Conservation (phyloP, 2,329 filamentous ascomycete genomes). For the Verticillium isaacii region DNA sequence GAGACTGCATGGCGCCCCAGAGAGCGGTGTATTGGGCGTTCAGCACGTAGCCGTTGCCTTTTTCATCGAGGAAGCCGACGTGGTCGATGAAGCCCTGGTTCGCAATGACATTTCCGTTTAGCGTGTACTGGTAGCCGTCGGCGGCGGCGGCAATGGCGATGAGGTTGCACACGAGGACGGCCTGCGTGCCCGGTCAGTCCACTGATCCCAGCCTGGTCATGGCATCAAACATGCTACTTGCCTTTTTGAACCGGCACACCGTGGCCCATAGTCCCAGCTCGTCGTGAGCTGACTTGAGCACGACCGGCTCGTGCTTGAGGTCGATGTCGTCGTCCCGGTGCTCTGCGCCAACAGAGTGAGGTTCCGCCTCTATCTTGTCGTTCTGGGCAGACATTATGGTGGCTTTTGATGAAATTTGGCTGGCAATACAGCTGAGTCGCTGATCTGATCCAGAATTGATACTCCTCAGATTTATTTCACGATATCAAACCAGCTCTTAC, state of each 20-base stretch:
- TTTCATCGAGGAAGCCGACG: constrained; percentile 19
- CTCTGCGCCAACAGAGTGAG: not conserved
- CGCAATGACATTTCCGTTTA: constrained; percentile 24
- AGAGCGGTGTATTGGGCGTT: constrained; percentile 26
- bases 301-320: not conserved
- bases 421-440: not conserved
- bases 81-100: constrained; percentile 32
- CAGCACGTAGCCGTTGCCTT: constrained; percentile 21
- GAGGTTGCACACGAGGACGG: constrained; percentile 13
- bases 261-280: not conserved
- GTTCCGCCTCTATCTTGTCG: not conserved
- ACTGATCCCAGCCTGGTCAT: too few species aligned
- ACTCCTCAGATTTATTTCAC: not conserved
- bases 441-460: not conserved
- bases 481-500: not conserved
- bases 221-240: not conserved
- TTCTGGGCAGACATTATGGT: not conserved
- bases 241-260: not conserved
- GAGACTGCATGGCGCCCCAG: constrained; percentile 33
- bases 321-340: not conserved
- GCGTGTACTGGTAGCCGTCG: constrained; percentile 21
- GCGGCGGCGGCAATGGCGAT: constrained; percentile 19
- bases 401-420: not conserved
- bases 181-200: not conserved
- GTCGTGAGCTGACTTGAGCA: not conserved